A percentile compares a stretch with the other conserved stretches of the same genome.
Conservation (phyloP, 176 grass and related monocot genomes). For the Aegilops umbellulata region DNA sequence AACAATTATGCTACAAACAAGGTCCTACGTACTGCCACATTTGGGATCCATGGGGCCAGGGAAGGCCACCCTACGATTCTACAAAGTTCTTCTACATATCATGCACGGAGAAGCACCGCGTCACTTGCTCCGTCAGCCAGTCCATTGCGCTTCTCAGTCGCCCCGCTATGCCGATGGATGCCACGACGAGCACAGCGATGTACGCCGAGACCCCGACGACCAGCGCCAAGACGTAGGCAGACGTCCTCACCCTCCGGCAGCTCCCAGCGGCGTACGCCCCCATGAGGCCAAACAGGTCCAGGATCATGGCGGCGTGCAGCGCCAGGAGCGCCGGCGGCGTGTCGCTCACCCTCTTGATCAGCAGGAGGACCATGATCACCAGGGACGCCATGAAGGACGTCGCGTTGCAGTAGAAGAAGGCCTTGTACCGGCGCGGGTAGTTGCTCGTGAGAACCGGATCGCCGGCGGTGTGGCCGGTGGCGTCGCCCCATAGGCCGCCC, state of each 20-base stretch:
- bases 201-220: conserved; percentile 45
- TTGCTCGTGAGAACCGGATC: conserved; percentile 38
- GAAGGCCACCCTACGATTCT: conserved; percentile 5
- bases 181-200: conserved; percentile 27
- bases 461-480: background rate
- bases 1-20: background rate
- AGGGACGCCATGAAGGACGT: conserved; percentile 55
- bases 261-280: conserved; percentile 54
- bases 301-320: conserved; percentile 49
- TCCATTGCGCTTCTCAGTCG: background rate
- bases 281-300: conserved; percentile 58
- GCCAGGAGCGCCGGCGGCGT: conserved; percentile 16
- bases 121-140: background rate
- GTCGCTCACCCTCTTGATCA: conserved; percentile 37
- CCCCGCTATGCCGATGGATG: conserved; percentile 12
- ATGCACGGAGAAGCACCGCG: background rate
- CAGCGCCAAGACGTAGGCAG: conserved; percentile 40
- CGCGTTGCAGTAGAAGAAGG: conserved; percentile 58
- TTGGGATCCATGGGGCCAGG: background rate
- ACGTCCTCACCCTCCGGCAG: conserved; percentile 37
- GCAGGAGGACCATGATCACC: conserved; percentile 47
- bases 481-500: conserved; percentile 33
- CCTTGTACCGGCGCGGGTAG: conserved; percentile 36
- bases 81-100: background rate
- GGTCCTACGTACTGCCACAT: background rate